Conservation (phyloP, 257 asterid genomes). For the Solanum paucissectum region DNA sequence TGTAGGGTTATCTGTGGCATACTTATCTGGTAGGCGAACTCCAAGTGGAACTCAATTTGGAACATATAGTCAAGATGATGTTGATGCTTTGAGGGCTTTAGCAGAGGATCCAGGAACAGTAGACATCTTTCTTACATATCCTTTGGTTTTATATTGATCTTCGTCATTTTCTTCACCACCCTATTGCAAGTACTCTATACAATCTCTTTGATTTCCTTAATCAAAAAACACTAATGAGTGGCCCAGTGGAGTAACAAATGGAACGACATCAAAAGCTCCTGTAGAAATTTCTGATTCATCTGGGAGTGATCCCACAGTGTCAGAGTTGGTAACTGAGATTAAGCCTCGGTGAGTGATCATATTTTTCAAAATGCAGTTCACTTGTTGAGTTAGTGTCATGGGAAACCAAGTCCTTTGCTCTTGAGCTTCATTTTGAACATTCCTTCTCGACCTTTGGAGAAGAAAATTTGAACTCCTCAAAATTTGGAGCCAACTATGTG, state of each 20-base stretch:
- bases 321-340: conserved; percentile 81
- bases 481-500: not conserved
- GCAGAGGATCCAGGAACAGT: conserved; percentile 78
- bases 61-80: conserved; percentile 73
- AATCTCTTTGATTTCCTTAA: conserved; percentile 37
- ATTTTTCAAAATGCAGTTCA: not conserved
- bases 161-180: conserved; percentile 5
- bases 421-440: not conserved
- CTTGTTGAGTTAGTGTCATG: not conserved
- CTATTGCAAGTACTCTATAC: not conserved
- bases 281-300: conserved; percentile 46
- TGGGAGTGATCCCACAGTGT: conserved; percentile 42
- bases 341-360: conserved; percentile 77
- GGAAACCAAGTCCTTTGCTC: not conserved
- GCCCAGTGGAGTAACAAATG: conserved; percentile 61
- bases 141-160: conserved; percentile 22
- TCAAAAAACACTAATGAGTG: conserved; percentile 73
- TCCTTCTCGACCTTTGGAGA: not conserved
- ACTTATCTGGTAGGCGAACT: conserved; percentile 82
- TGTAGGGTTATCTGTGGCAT: conserved; percentile 66
- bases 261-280: conserved; percentile 53
- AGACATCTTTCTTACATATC: conserved; percentile 92
- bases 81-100: conserved; percentile 88
- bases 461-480: not conserved
- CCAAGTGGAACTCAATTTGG: conserved; percentile 62